Percentiles rank a stretch among this genome's conserved stretches.
These are phyloP conservation scores for Chlorella vulgaris DNA, from an alignment of 139 green algal genomes.

Conservation along the genomic window DNA sequence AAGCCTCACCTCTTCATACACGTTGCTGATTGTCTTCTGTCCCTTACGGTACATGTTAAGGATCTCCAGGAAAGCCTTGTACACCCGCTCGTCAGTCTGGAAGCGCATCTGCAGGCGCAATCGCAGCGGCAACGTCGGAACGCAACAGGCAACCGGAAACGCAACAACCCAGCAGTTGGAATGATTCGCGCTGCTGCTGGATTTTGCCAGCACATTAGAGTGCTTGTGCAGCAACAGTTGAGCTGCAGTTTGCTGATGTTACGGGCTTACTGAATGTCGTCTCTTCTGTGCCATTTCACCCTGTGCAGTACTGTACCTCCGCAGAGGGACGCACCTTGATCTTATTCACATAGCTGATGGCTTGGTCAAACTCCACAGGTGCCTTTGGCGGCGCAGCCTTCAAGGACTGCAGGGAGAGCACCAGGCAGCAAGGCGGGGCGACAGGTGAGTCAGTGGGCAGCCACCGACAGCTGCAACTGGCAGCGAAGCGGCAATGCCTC, in stretches of 20 bases:
- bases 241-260: too few species aligned
- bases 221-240: too few species aligned
- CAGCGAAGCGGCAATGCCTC: neutral
- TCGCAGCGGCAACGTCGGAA: neutral
- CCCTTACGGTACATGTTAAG: constrained; percentile 99
- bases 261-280: too few species aligned
- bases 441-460: neutral
- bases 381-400: constrained; percentile 55
- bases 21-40: constrained; percentile 93
- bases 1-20: constrained; percentile 91
- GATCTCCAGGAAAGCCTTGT: constrained; percentile 99
- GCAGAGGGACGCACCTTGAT: too few species aligned
- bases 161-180: too few species aligned
- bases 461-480: neutral
- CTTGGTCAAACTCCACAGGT: constrained; percentile 98
- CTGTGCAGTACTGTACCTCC: too few species aligned
- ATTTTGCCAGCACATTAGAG: too few species aligned
- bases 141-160: neutral
- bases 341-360: constrained; percentile 99
- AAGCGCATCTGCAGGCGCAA: constrained; percentile 80
- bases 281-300: too few species aligned
- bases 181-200: too few species aligned
- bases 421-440: neutral
- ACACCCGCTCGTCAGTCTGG: constrained; percentile 91
- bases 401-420: constrained; percentile 9